phyloP scores from a whole-genome alignment of 108 stramenopile genomes.

The Discostella stelligeroides region DNA sequence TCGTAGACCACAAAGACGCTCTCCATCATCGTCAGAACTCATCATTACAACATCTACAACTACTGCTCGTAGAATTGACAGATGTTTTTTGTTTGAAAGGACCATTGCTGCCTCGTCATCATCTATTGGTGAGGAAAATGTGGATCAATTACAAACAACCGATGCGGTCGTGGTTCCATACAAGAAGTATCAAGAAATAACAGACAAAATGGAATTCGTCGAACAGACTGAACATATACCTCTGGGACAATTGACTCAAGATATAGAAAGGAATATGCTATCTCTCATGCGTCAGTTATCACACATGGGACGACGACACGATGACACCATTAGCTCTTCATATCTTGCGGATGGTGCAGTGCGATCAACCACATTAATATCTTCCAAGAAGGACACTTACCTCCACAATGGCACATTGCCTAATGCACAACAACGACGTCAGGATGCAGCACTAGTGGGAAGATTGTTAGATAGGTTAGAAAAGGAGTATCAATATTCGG shows the following conservation, averaged over 20 bases:
- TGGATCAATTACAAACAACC: too few relatives aligned
- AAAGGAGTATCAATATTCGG: background rate
- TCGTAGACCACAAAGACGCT: too few relatives aligned
- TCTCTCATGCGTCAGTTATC: conserved; percentile 31
- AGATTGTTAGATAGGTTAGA: conserved; percentile 19
- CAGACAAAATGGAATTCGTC: background rate
- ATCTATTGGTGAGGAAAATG: too few relatives aligned
- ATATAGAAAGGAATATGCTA: conserved; percentile 26
- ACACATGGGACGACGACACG: conserved; percentile 17
- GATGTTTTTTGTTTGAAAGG: too few relatives aligned
- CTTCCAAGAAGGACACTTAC: background rate
- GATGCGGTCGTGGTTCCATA: too few relatives aligned
- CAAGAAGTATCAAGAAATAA: too few relatives aligned
- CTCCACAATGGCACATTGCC: background rate
- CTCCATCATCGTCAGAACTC: too few relatives aligned
- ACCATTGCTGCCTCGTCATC: too few relatives aligned
- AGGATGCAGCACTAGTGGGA: conserved; percentile 25
- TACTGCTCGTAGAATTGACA: too few relatives aligned
- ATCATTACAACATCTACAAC: too few relatives aligned
- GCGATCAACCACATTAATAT: background rate
- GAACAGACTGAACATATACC: conserved; percentile 3
- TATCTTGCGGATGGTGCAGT: background rate
- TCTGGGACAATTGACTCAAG: conserved; percentile 8
- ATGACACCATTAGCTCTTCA: conserved; percentile 20
- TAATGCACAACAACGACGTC: conserved; percentile 12